Percentiles rank a stretch among this genome's conserved stretches.
phyloP scores from a whole-genome alignment of 2,329 filamentous ascomycete species.

The Nemania abortiva region DNA sequence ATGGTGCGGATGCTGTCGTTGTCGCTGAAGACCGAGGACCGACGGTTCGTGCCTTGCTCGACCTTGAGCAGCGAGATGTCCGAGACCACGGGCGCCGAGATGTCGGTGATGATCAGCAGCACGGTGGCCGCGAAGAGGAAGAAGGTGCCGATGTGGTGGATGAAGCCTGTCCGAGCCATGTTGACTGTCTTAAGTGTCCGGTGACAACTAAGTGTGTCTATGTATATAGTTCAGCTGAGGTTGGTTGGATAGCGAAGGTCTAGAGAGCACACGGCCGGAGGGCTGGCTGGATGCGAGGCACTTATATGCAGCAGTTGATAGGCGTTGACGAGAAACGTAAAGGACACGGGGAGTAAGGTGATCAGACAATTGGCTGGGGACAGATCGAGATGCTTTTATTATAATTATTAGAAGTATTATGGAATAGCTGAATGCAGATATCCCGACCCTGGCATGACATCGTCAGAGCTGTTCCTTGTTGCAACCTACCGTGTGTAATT shows the following conservation, averaged over 20 bases:
- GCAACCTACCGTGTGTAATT: slow-evolving; percentile 8
- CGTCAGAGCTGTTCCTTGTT: slow-evolving; percentile 30
- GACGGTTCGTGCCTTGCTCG: slow-evolving; percentile 48
- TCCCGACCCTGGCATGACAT: not conserved
- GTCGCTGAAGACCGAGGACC: slow-evolving; percentile 16
- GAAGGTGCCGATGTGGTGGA: slow-evolving; percentile 59
- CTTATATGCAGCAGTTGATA: slow-evolving; percentile 1
- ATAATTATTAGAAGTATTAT: slow-evolving; percentile 20
- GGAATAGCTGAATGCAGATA: slow-evolving; percentile 2
- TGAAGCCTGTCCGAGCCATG: slow-evolving; percentile 50
- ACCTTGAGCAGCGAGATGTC: slow-evolving; percentile 58
- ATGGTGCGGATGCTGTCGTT: slow-evolving; percentile 43
- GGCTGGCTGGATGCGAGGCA: not conserved
- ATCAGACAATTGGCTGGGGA: slow-evolving; percentile 1
- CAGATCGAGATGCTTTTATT: slow-evolving; percentile 12
- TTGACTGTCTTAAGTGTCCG: slow-evolving; percentile 3
- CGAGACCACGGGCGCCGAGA: slow-evolving; percentile 61
- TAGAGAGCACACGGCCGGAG: slow-evolving; percentile 16
- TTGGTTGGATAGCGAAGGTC: not conserved
- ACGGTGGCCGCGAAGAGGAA: slow-evolving; percentile 59
- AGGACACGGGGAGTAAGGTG: not conserved
- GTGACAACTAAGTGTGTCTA: not conserved
- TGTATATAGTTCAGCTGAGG: not conserved
- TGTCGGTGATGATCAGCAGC: slow-evolving; percentile 60
- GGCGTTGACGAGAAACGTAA: slow-evolving; percentile 17